Conservation (phyloP, 73 alveolate genomes). For the Diophrys appendiculata region DNA sequence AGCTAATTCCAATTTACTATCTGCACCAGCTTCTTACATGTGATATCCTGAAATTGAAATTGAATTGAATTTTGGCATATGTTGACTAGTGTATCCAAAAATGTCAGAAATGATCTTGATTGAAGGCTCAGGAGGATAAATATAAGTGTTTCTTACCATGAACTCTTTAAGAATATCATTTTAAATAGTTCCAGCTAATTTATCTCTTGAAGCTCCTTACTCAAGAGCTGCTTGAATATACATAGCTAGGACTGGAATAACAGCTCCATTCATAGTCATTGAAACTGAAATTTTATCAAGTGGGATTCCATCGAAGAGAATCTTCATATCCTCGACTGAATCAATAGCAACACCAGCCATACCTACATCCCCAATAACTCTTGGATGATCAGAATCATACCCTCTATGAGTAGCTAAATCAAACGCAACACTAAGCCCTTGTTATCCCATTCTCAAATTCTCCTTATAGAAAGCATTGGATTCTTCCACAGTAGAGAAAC, state of each 20-base stretch:
- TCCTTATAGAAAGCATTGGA: constrained; percentile 66
- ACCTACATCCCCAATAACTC: constrained; percentile 80
- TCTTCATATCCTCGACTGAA: constrained; percentile 74
- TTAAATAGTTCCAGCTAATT: constrained; percentile 67
- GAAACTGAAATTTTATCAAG: constrained; percentile 67
- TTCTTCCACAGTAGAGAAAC: constrained; percentile 77
- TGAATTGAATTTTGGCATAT: constrained; percentile 67
- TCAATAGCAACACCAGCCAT: constrained; percentile 86
- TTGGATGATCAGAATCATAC: constrained; percentile 71
- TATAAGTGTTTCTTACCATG: constrained; percentile 80
- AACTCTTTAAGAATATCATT: constrained; percentile 73
- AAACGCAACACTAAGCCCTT: constrained; percentile 74
- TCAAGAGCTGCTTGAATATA: constrained; percentile 74
- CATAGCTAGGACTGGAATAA: constrained; percentile 72
- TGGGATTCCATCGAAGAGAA: constrained; percentile 67
- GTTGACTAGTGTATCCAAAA: constrained; percentile 59
- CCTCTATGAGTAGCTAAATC: constrained; percentile 81
- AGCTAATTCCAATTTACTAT: constrained; percentile 73
- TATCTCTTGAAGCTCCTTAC: constrained; percentile 56
- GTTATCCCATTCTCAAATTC: constrained; percentile 68
- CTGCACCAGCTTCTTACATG: constrained; percentile 86
- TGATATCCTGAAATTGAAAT: constrained; percentile 77
- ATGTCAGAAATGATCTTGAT: constrained; percentile 72
- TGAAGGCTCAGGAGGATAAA: constrained; percentile 80
- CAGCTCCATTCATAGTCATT: constrained; percentile 83